Base-by-base conservation (phyloP, 148 eudicot species). In the Spergularia bocconei region DNA sequence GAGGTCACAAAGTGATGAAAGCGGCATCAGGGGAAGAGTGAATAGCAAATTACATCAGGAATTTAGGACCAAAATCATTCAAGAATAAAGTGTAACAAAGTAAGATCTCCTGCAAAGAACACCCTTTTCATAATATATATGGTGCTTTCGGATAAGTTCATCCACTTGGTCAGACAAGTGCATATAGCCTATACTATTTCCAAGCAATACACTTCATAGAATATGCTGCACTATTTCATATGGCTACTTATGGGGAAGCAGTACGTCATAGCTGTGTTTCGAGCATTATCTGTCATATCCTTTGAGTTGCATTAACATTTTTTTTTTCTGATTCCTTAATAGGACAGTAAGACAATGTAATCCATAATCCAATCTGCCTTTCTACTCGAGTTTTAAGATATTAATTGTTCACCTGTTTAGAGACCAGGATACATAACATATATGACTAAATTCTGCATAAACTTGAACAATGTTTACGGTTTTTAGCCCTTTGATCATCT, bases 201-300 rank as follows among this genome's bases (percentile, higher is more conserved):
- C 13, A 15, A 41, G 50, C 17, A 39, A 17, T 64, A 66, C 19
- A 44, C 11, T 67, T 19, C 29, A 67, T 14, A 21, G 70, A 67
- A 47, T 47, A 47, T 67, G 70, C 25, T 59, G 25, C 55, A 9
- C 25, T 44, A 19, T 7, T 67, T 44, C 36, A 48, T 68, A 21
- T 50, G 57, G 71, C 38, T 68, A 68, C 56, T 68, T 68, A 48
- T 68, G 71, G 54, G 71, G 71, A 68, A 68, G 38, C 71, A 68
- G 15, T 48, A 68, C 52, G 48, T 21, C 36, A 13, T 68, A n/a
- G 16, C 21, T 38, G 16, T 39, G 48, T 39, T 39, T 64, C 41
- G 38, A 38, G 11, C 67, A 44, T 16, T 6, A 39, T 63, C 41
- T 33, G 15, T 33, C 16, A 63, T 63, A 13, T 65, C n/a, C 21